Conservation (phyloP, 2,329 filamentous ascomycete genomes). For the Nothophaeocryptopus gaeumannii region DNA sequence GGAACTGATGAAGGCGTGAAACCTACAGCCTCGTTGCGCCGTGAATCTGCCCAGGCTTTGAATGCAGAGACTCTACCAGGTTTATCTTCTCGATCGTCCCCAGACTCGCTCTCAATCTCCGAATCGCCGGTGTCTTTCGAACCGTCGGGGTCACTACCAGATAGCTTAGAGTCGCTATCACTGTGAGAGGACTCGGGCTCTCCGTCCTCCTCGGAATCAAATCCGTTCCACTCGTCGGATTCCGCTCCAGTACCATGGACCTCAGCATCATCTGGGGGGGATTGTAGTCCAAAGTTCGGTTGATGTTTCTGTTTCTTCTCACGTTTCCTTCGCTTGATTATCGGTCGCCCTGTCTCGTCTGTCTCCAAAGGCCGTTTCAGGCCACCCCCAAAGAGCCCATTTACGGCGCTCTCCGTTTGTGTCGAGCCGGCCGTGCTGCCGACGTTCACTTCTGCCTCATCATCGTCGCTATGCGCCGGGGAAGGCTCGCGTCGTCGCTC, state of each 20-base stretch:
- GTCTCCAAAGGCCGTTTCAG: conserved; percentile 82
- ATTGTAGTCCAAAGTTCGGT: neutral
- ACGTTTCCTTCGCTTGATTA: conserved; percentile 74
- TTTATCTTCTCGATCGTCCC: conserved; percentile 30
- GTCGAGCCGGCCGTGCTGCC: neutral
- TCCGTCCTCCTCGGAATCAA: conserved; percentile 2
- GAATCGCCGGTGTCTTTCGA: conserved; percentile 34
- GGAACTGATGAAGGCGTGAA: conserved; percentile 54
- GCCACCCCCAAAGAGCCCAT: conserved; percentile 62
- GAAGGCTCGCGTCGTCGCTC: conserved; percentile 33
- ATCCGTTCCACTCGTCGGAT: conserved; percentile 13
- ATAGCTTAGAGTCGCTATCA: neutral
- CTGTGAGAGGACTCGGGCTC: neutral
- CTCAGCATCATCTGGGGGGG: neutral
- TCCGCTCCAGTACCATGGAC: neutral
- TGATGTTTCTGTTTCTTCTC: conserved; percentile 42
- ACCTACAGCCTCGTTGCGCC: conserved; percentile 80
- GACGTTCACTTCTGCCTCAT: conserved; percentile 14
- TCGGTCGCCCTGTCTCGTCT: conserved; percentile 73
- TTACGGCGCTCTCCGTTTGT: neutral
- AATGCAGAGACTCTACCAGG: conserved; percentile 64
- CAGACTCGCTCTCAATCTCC: conserved; percentile 19
- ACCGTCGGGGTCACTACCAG: neutral
- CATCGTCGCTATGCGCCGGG: conserved; percentile 14
- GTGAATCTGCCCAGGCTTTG: conserved; percentile 86